Evolutionary conservation across 495 filamentous ascomycete genomes (phyloP).

Genomic region (Elasticomyces elasticus): DNA sequence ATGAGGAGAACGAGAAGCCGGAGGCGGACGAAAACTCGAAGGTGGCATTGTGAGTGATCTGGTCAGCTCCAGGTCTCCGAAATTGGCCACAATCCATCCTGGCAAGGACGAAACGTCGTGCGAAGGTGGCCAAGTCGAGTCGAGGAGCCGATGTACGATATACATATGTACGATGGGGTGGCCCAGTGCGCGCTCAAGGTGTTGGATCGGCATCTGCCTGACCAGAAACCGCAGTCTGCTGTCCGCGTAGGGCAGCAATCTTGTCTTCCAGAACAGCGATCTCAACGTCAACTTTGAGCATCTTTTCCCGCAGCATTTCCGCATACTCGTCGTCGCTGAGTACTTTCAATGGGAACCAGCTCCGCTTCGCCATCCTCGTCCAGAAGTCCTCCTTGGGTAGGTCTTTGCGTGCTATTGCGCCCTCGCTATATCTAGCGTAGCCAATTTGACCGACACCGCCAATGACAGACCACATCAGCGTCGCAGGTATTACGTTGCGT

Average conservation of each 20-base stretch:
- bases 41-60: too few relatives aligned
- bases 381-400: conserved; percentile 34
- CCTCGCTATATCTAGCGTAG: conserved; percentile 45
- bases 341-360: conserved; percentile 71
- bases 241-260: conserved; percentile 48
- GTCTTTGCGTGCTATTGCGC: conserved; percentile 23
- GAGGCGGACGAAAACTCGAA: too few relatives aligned
- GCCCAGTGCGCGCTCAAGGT: too few relatives aligned
- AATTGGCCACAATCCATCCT: too few relatives aligned
- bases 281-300: conserved; percentile 71
- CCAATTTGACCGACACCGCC: conserved; percentile 50
- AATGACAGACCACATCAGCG: conserved; percentile 53
- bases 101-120: too few relatives aligned
- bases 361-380: conserved; percentile 48
- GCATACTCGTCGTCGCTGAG: conserved; percentile 74
- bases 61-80: too few relatives aligned
- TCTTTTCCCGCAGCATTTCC: conserved; percentile 61
- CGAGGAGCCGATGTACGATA: too few relatives aligned
- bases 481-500: conserved; percentile 46
- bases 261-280: conserved; percentile 79
- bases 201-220: too few relatives aligned
- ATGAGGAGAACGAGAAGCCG: too few relatives aligned
- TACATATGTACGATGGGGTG: too few relatives aligned
- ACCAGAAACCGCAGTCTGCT: conserved; percentile 5
- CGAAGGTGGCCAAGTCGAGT: too few relatives aligned